Percentiles rank a stretch among this genome's conserved stretches.
Evolutionary conservation across 495 filamentous ascomycete genomes (phyloP).

Genomic region (Pseudoneurospora amorphoporcata): DNA sequence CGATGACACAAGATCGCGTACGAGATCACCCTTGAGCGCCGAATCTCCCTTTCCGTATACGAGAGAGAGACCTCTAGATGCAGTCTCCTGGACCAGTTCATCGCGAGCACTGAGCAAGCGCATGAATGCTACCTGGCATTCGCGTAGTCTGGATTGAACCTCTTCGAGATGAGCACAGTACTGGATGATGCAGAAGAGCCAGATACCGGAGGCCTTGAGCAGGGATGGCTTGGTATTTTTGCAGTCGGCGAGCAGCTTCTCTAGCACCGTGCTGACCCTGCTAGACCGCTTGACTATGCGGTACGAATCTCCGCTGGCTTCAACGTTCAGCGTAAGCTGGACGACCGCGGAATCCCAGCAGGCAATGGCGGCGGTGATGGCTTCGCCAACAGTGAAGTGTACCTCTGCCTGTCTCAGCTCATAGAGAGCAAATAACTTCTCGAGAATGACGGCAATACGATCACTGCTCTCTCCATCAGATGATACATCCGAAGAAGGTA

Average conservation of each 20-base stretch:
- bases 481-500: slow-evolving; percentile 14
- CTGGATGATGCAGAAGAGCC: slow-evolving; percentile 87
- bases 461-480: slow-evolving; percentile 10
- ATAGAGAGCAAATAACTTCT: slow-evolving; percentile 61
- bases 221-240: slow-evolving; percentile 74
- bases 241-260: slow-evolving; percentile 64
- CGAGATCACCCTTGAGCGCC: slow-evolving; percentile 67
- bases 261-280: slow-evolving; percentile 45
- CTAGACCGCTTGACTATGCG: slow-evolving; percentile 27
- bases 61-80: slow-evolving; percentile 76
- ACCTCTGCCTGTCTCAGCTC: slow-evolving; percentile 74
- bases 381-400: slow-evolving; percentile 83
- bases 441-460: slow-evolving; percentile 38
- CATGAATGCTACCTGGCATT: slow-evolving; percentile 82
- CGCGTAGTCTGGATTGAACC: slow-evolving; percentile 59
- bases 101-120: slow-evolving; percentile 79
- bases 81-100: slow-evolving; percentile 89
- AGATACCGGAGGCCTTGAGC: slow-evolving; percentile 81
- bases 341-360: slow-evolving; percentile 63
- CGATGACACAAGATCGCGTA: slow-evolving; percentile 73
- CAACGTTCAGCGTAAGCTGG: slow-evolving; percentile 38
- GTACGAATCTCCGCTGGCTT: slow-evolving; percentile 21
- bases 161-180: slow-evolving; percentile 68
- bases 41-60: slow-evolving; percentile 88
- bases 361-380: slow-evolving; percentile 61